Conservation (phyloP, 805 yeast species). For the Spathaspora passalidarum region DNA sequence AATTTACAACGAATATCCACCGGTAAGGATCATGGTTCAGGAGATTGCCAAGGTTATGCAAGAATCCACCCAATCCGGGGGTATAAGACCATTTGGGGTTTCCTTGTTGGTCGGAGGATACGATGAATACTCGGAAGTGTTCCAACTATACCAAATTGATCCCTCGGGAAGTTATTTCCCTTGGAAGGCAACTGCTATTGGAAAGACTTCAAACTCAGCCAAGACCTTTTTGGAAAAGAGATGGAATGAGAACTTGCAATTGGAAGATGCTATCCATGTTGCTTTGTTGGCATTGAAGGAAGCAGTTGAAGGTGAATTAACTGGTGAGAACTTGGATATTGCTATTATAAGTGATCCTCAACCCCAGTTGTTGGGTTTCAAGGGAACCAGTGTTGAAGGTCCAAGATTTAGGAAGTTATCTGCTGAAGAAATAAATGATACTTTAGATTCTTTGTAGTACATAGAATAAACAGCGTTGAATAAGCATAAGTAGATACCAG, state of each 20-base stretch:
- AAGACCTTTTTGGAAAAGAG: constrained; percentile 96
- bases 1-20: constrained; percentile 94
- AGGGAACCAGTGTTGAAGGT: constrained; percentile 79
- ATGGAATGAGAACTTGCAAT: constrained; percentile 95
- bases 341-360: constrained; percentile 82
- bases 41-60: constrained; percentile 97
- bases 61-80: constrained; percentile 98
- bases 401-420: constrained; percentile 86
- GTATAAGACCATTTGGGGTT: constrained; percentile 98
- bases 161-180: constrained; percentile 98
- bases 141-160: constrained; percentile 91
- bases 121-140: constrained; percentile 67
- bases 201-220: constrained; percentile 93
- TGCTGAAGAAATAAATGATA: constrained; percentile 91
- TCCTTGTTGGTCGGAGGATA: constrained; percentile 91
- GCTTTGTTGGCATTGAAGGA: constrained; percentile 93
- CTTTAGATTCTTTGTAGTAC: constrained; percentile 78
- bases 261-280: constrained; percentile 97
- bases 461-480: neutral
- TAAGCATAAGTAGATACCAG: neutral
- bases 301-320: constrained; percentile 96
- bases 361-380: constrained; percentile 76
- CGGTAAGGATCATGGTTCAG: constrained; percentile 88
- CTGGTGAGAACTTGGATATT: constrained; percentile 93
- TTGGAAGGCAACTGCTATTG: constrained; percentile 99